Percentiles rank a stretch among this genome's conserved stretches.
Conservation (phyloP, 1,139 yeast species). For the Taphrina confusa region DNA sequence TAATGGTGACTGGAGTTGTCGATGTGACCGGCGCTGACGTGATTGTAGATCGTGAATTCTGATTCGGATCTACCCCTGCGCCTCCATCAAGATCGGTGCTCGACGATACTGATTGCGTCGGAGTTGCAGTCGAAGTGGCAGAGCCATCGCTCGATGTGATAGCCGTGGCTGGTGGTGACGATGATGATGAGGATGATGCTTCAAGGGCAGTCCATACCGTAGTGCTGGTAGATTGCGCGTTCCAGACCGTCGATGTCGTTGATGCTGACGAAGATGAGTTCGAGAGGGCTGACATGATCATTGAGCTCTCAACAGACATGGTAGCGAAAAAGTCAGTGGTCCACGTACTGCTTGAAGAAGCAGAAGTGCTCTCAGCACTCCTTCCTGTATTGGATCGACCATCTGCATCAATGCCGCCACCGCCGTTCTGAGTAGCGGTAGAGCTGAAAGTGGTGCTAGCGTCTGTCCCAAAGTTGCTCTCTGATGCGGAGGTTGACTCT, state of each 20-base stretch:
- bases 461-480: no score
- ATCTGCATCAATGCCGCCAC: background rate
- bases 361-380: background rate
- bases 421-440: background rate
- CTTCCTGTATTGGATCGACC: background rate
- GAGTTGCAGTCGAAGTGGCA: background rate
- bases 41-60: background rate
- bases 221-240: no score
- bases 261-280: background rate
- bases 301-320: background rate
- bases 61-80: background rate
- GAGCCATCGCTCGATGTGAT: background rate
- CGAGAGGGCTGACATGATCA: conserved; percentile 7
- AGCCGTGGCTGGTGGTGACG: background rate
- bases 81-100: background rate
- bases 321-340: background rate
- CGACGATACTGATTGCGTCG: no score
- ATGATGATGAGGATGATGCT: background rate
- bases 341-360: background rate
- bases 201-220: no score
- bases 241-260: background rate
- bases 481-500: no score
- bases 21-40: background rate
- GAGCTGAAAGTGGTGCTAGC: background rate
- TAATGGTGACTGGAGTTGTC: background rate